These are phyloP conservation scores for Leucaena leucocephala DNA, from an alignment of 306 rosid genomes.

Conservation along the genomic window DNA sequence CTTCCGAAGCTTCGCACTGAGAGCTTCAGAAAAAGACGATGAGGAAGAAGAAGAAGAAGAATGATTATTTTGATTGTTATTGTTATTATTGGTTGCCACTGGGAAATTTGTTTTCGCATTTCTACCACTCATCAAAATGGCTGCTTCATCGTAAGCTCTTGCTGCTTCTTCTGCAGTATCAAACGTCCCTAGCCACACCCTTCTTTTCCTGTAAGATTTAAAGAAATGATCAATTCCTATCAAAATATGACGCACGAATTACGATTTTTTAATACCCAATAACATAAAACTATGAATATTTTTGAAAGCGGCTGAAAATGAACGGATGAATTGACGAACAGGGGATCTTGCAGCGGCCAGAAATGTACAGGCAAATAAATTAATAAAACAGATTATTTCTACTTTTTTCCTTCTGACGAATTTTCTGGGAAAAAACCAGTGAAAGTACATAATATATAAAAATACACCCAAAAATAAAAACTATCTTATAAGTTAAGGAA, in stretches of 20 bases:
- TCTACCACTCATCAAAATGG: slow-evolving; percentile 76
- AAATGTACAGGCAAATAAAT: background rate
- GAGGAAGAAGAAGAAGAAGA: background rate
- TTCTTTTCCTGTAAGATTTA: slow-evolving; percentile 61
- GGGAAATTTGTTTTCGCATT: slow-evolving; percentile 92
- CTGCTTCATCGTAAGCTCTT: slow-evolving; percentile 90
- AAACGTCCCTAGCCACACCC: slow-evolving; percentile 96
- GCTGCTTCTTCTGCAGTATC: slow-evolving; percentile 92
- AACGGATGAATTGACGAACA: background rate
- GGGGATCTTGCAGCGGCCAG: background rate
- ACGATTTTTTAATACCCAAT: background rate
- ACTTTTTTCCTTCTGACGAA: background rate
- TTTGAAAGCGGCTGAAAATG: background rate
- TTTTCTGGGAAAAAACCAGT: background rate
- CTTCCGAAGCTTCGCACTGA: slow-evolving; percentile 69
- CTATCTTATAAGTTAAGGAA: background rate
- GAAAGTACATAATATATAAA: no score
- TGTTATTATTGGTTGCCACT: slow-evolving; percentile 12
- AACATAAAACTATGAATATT: background rate
- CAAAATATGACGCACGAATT: background rate
- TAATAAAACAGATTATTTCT: background rate
- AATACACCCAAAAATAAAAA: background rate
- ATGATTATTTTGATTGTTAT: slow-evolving; percentile 4
- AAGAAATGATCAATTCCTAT: no score
- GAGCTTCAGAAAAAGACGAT: slow-evolving; percentile 51